Conservation (phyloP, 176 grass and related monocot genomes). For the Zoysia pacifica region DNA sequence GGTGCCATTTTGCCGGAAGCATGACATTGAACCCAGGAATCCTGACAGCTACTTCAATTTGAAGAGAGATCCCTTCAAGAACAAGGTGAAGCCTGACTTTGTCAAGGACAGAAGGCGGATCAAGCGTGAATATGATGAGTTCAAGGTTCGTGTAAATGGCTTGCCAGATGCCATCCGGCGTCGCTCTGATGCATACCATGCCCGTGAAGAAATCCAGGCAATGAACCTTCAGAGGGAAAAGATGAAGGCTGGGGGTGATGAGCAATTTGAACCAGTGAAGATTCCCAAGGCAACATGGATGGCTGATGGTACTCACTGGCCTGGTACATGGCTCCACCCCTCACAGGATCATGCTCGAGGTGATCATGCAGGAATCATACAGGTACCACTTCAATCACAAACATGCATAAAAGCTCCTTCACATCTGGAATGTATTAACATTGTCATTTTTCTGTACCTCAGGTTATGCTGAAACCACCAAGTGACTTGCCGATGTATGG, state of each 20-base stretch:
- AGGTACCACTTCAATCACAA: conserved; percentile 51
- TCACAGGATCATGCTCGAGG: conserved; percentile 74
- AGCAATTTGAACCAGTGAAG: conserved; percentile 75
- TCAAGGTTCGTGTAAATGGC: conserved; percentile 91
- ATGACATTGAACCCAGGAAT: conserved; percentile 90
- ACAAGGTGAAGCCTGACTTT: conserved; percentile 89
- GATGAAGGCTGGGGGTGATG: conserved; percentile 74
- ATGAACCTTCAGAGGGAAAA: conserved; percentile 87
- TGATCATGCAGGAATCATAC: conserved; percentile 93
- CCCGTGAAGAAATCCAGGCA: conserved; percentile 96
- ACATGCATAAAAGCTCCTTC: conserved; percentile 6
- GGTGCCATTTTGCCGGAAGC: conserved; percentile 98
- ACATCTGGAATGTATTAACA: conserved; percentile 24
- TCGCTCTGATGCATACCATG: conserved; percentile 90
- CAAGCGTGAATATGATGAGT: conserved; percentile 96
- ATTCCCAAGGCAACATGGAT: conserved; percentile 97
- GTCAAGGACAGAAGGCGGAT: conserved; percentile 90
- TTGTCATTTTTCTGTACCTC: conserved; percentile 30
- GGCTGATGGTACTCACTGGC: conserved; percentile 98
- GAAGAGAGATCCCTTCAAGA: conserved; percentile 89
- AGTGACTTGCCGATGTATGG: conserved; percentile 64
- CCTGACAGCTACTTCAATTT: conserved; percentile 93
- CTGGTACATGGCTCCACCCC: conserved; percentile 82
- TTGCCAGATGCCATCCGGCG: conserved; percentile 88
- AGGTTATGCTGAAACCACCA: conserved; percentile 96